phyloP scores from a whole-genome alignment of 257 asterid genomes.

The Nicotiana obtusifolia region DNA sequence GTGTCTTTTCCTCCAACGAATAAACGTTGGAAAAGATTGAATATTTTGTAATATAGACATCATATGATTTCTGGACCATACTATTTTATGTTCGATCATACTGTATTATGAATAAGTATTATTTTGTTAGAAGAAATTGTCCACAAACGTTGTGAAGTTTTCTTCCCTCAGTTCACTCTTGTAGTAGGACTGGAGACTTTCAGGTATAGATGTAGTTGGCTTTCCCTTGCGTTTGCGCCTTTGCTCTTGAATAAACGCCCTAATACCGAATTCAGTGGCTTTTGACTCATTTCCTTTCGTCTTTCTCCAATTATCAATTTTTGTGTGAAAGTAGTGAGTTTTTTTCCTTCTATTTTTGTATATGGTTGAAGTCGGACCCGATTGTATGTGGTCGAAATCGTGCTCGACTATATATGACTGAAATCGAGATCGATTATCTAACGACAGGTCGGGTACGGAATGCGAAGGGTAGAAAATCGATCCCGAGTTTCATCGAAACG shows the following conservation, averaged over 20 bases:
- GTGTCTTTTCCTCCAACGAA: background rate
- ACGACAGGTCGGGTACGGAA: too few species aligned
- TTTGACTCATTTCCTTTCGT: background rate
- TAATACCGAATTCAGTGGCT: background rate
- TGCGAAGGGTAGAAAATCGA: too few species aligned
- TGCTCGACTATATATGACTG: too few species aligned
- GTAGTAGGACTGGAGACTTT: background rate
- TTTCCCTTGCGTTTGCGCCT: too few species aligned
- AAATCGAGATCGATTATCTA: too few species aligned
- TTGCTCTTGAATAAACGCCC: background rate
- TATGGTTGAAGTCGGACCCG: too few species aligned
- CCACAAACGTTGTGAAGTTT: background rate
- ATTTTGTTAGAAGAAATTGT: background rate
- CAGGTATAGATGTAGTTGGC: background rate
- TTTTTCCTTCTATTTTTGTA: too few species aligned
- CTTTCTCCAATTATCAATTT: background rate
- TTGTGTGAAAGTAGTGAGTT: background rate
- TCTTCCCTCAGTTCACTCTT: background rate
- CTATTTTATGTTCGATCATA: background rate
- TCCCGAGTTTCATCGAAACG: too few species aligned
- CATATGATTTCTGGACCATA: background rate
- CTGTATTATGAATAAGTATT: background rate
- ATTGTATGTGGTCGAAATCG: too few species aligned
- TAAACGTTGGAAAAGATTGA: background rate
- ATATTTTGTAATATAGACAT: slow-evolving; percentile 2